Base-by-base conservation (phyloP, 192 early-diverging fungal genomes). In the Gigaspora rosea region DNA sequence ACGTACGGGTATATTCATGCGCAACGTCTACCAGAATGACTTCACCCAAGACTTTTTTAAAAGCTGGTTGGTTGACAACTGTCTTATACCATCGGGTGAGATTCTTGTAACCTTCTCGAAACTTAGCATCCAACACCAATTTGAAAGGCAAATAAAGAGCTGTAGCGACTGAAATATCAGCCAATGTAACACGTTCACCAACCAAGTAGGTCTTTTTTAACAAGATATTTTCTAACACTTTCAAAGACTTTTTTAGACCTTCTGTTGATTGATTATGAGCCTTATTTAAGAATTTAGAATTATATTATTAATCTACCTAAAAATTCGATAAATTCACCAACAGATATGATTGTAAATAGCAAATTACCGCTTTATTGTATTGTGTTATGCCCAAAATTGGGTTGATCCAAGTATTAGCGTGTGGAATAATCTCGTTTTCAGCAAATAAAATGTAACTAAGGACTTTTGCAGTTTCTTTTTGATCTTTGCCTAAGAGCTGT, bases 11-110 rank as follows among this genome's bases (percentile, higher is more conserved):
- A 62, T 69, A 84, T 65, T 73, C 80, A 22, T 68, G n/a, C 72
- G 90, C 86, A 84, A 87, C 79, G 69, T 91, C 88, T 85, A 88
- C 90, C 59, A 94, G 85, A 27, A 67, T 62, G 61, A 94, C 84
- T 4, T 91, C 90, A 80, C 93, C 95, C 68, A 94, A 64, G 75
- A 95, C 88, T 51, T 87, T 88, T 88, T 93, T 92, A 91, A 97
- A 95, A 83, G 91, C 80, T 56, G 91, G 81, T 89, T 96, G 94
- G 87, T 88, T 90, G 71, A 92, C 80, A 72, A 92, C 83, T 82
- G 96, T 98, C 82, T 83, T 86, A 91, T 95, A 96, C 93, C 94
- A 98, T 81, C 96, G 94, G 80, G 85, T 95, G 70, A 98, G 85
- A 86, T 96, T 95, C 82, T 91, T 92, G 90, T 88, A 94, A 71